Evolutionary conservation across 2,329 filamentous ascomycete genomes (phyloP), one percentile per base, ranked within the genome.

Genomic region (Thielaviopsis punctulata): DNA sequence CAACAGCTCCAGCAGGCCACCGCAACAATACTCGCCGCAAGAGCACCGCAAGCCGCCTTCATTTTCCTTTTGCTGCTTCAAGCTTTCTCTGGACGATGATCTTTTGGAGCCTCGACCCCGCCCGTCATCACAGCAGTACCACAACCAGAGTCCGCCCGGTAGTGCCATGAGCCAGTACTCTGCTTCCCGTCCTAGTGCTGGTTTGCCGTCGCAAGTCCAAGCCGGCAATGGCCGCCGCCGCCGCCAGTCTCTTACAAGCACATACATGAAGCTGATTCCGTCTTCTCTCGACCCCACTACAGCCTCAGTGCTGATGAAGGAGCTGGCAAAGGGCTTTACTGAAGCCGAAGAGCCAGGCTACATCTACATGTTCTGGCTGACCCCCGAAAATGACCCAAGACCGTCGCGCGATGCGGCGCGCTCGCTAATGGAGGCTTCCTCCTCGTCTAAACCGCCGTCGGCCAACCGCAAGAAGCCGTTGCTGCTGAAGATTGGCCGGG

Each of bases 281-380:
- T 64, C 73, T 8, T 67, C 73, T 1, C 70, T 86, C 4, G 74
- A 81, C 2, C 80, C 85, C 1, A 70, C 82, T 58, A 84, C 79
- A 0, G 73, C 84, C 0, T 82, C 86, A 0, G 68, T 73, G 4
- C 72, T 96, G 3, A 74, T 90, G 55, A 71, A 82, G 2, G 89
- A 96, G 64, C 73, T 96, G 9, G 77, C 72, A 66, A 63, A 92
- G 76, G 70, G 87, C 73, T 63, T 62, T 33, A 61, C 64, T 1
- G 76, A 89, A 45, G 88, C 86, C 0, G 70, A 77, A 21, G 86
- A 93, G 59, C 72, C 83, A 12, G 92, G 92, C 36, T 98, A 92
- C 68, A 96, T 98, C 59, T 98, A 98, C 73, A 94, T 98, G 66
- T 98, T 96, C 73, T 95, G 90, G 88, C 74, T 95, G 21, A 95